Evolutionary conservation across 768 basidiomycete species (phyloP), one percentile per base, ranked within the genome.

Genomic region (Wakefieldia striispora): DNA sequence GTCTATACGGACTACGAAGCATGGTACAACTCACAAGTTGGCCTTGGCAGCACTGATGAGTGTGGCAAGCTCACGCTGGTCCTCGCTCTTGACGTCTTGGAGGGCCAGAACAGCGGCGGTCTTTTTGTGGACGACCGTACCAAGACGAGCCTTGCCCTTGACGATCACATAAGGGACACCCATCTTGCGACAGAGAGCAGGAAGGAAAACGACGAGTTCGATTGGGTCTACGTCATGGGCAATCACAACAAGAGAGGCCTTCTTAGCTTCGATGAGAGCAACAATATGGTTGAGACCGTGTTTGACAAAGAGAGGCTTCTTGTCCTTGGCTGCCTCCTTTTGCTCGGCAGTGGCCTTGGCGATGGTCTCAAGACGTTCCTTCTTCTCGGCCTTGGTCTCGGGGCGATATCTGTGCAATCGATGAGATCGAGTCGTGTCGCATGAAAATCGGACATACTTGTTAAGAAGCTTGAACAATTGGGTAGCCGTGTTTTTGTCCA

Each of bases 401-500:
- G 91, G 91, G 55, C 90, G 85, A 75, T 94, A 92, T 49, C 70
- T 70, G 37, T 6, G 26, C 5, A 29, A 31, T 14, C 10, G 10
- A 49, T 57, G 2, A 55, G 50, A 27, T 14, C 1, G 31, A 0
- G 31, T 27, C 29, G 4, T 4, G 4, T 6, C 3, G 9, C 14
- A n/a, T 17, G 10, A 35, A 23, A 13, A 40, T 17, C 7, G 3
- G 1, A 37, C 66, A 59, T 66, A 81, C 81, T 97, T 97, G 85
- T 99, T 95, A 40, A 97, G 72, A 53, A 99, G 84, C 75, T 95
- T 95, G 86, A 97, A 98, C 54, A 98, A 74, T 72, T 97, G 95
- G 26, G 91, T 94, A 19, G 95, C 95, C 43, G 95, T 97, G 82
- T 97, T 98, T 83, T 97, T 97, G 83, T 99, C 95, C 66, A 99